Evolutionary conservation across 257 asterid species (phyloP).

Genomic region (Solanum rostratum): DNA sequence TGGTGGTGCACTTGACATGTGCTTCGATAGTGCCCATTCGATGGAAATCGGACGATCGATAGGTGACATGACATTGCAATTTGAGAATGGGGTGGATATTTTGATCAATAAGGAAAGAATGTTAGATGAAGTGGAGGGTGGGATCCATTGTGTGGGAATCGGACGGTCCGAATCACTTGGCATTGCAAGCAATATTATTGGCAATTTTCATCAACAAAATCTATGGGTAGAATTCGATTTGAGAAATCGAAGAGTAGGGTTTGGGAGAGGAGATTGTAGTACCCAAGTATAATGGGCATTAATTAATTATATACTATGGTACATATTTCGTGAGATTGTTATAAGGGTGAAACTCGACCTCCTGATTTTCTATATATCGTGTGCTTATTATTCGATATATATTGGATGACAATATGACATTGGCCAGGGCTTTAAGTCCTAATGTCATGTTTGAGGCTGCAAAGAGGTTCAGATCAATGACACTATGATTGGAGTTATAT

Average conservation of each 20-base stretch:
- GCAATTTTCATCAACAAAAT: constrained; percentile 79
- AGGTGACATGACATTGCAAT: constrained; percentile 53
- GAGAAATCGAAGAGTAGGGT: constrained; percentile 42
- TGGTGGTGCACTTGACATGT: constrained; percentile 64
- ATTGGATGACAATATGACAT: not conserved
- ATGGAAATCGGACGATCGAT: constrained; percentile 31
- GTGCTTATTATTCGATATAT: not conserved
- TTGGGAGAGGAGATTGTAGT: constrained; percentile 58
- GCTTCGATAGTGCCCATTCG: constrained; percentile 38
- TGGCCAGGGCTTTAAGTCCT: not conserved
- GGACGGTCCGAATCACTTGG: constrained; percentile 66
- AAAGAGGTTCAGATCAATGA: not conserved
- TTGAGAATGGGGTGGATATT: constrained; percentile 55
- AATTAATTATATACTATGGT: not conserved
- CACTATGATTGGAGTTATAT: not conserved
- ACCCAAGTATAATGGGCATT: not conserved
- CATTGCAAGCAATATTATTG: constrained; percentile 57
- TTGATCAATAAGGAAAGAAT: constrained; percentile 27
- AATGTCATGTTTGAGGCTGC: not conserved
- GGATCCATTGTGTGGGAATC: constrained; percentile 57
- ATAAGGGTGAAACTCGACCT: not conserved
- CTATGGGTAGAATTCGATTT: constrained; percentile 82
- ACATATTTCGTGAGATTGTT: not conserved
- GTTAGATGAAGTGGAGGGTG: constrained; percentile 49
- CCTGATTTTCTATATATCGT: not conserved